Base-by-base conservation (phyloP, 2,329 filamentous ascomycete genomes). In the Colletotrichum acutatum region DNA sequence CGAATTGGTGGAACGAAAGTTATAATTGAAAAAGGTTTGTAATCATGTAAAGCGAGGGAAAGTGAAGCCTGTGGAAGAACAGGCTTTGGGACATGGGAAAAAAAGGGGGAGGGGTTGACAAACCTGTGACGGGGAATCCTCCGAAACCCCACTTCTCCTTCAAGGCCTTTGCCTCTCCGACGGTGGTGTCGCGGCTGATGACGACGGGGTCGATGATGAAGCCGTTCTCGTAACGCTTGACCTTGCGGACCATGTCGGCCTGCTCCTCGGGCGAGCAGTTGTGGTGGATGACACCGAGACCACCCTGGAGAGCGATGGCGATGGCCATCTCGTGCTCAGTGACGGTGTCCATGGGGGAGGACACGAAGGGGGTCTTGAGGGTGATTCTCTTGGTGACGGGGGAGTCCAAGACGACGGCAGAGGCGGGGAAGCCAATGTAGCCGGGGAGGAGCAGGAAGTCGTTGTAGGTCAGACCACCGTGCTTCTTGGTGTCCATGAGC, bases 1-100 rank as follows among this genome's bases (percentile, higher is more conserved):
- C 93, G 90, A 92, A 97, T 90, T 94, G 95, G 97, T 96, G 96
- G 97, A 99, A 99, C 97, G 97, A 99, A 99, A 99, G 97, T 98
- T 98, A 98, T 93, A 90, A 90, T 87, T 86, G 85, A 87, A 90
- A 88, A 87, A 85, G 89, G 87, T 90, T 88, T 90, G 89, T 94
- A 97, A 98, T 98, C 94, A 95, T 84, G 81, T 49, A 85, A 86
- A 82, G 80, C 77, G 70, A 62, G 72, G 78, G 80, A 3, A 42
- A 42, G 5, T 42, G 14, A 42, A 42, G 37, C 16, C 14, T 7
- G 37, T 42, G 37, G 37, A 14, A 42, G 16, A 42, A 42, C 37
- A 42, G 37, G 37, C 19, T 49, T 22, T 49, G 42, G 7, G 42
- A 11, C 12, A 34, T 58, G 12, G 7, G 5, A 24, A 54, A 76